A percentile compares a stretch with the other conserved stretches of the same genome.
These are phyloP conservation scores for Mycena amicta DNA, from an alignment of 768 basidiomycete genomes.

Conservation along the genomic window DNA sequence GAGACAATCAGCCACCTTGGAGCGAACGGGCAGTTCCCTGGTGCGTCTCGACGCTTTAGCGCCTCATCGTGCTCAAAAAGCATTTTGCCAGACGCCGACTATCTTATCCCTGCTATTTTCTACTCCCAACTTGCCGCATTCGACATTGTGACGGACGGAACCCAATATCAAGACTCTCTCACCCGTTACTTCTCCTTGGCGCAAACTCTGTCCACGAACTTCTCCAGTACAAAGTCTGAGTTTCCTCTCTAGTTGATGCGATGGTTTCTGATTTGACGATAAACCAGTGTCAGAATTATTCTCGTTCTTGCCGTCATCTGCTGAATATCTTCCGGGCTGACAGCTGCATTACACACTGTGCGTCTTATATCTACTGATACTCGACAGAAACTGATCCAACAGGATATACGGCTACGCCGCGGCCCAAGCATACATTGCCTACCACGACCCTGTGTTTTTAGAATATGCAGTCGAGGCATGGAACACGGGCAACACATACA, in stretches of 20 bases:
- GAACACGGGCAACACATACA: neutral
- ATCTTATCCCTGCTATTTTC: neutral
- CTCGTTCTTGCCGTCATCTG: neutral
- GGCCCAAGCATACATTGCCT: neutral
- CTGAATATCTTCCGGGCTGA: neutral
- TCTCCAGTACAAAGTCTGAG: neutral
- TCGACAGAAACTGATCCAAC: no score
- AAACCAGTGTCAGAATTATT: neutral
- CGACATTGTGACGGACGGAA: neutral
- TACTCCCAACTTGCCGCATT: neutral
- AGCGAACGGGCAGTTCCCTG: neutral
- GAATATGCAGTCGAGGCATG: neutral
- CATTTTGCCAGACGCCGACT: neutral
- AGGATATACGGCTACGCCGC: neutral
- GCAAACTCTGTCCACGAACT: neutral
- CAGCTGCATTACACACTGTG: conserved; percentile 1
- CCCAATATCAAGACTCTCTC: neutral
- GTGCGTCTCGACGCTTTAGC: neutral
- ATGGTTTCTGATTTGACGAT: neutral
- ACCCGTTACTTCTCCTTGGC: neutral
- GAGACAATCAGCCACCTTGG: neutral
- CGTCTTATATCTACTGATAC: neutral
- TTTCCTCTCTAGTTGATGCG: neutral
- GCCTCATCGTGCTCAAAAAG: neutral
- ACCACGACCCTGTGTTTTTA: neutral